phyloP scores from a whole-genome alignment of 345 rosid species.

The Gynandropsis gynandra region DNA sequence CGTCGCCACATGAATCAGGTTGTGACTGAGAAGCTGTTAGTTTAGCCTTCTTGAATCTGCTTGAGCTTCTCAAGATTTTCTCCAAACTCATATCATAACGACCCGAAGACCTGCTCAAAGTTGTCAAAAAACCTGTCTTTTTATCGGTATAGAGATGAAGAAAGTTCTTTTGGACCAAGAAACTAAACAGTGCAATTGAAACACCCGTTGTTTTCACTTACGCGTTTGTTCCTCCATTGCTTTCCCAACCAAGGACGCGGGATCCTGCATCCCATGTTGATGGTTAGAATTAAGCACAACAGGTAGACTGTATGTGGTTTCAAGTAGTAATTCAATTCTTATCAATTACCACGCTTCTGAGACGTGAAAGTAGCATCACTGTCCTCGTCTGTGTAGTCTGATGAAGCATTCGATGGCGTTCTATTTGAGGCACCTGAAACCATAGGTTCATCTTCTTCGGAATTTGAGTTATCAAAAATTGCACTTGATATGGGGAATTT shows the following conservation, averaged over 20 bases:
- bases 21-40: slow-evolving; percentile 25
- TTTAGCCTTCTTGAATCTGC: slow-evolving; percentile 29
- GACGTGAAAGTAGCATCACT: slow-evolving; percentile 37
- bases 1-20: slow-evolving; percentile 3
- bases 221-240: slow-evolving; percentile 13
- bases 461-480: slow-evolving; percentile 35
- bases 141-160: too few species aligned
- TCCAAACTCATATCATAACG: background rate
- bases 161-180: too few species aligned
- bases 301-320: background rate
- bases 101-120: slow-evolving; percentile 6
- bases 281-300: slow-evolving; percentile 9
- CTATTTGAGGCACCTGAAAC: slow-evolving; percentile 47
- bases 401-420: slow-evolving; percentile 47
- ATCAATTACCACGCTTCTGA: slow-evolving; percentile 41
- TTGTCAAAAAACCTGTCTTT: background rate
- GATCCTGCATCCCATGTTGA: slow-evolving; percentile 12
- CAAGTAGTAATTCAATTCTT: slow-evolving; percentile 13
- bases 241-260: background rate
- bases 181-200: too few species aligned
- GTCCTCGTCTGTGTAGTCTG: slow-evolving; percentile 43
- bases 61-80: slow-evolving; percentile 26
- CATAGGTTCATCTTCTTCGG: slow-evolving; percentile 28
- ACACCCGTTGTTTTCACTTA: slow-evolving; percentile 2
- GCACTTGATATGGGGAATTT: slow-evolving; percentile 32